Evolutionary conservation across 1,284 basidiomycete genomes (phyloP).

Genomic region (Malassezia globosa): DNA sequence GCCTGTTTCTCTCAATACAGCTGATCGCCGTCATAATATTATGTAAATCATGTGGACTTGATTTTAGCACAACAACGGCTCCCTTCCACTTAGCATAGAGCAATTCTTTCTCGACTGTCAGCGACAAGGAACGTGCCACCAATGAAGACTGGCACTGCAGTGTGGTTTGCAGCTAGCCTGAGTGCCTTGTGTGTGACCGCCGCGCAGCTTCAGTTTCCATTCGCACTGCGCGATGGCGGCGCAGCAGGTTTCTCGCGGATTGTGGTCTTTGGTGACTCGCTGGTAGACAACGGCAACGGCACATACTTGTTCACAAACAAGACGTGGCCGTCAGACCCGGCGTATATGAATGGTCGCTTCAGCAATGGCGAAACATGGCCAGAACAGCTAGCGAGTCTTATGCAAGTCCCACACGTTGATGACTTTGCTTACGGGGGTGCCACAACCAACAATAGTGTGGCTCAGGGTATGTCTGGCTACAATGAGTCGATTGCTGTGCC

Average conservation of each 20-base stretch:
- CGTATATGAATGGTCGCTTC: constrained; percentile 24
- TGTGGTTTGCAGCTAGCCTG: too few relatives aligned
- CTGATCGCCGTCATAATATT: too few relatives aligned
- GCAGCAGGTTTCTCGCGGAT: constrained; percentile 8
- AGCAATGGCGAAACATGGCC: constrained; percentile 22
- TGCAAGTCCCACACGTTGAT: constrained; percentile 8
- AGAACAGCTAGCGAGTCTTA: constrained; percentile 19
- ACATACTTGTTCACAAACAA: constrained; percentile 20
- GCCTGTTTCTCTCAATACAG: too few relatives aligned
- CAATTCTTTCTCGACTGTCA: too few relatives aligned
- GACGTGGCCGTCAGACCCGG: constrained; percentile 23
- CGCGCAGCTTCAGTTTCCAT: too few relatives aligned
- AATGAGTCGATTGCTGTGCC: constrained; percentile 18
- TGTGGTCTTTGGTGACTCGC: constrained; percentile 25
- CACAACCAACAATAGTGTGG: constrained; percentile 20
- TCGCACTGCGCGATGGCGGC: too few relatives aligned
- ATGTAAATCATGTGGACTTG: too few relatives aligned
- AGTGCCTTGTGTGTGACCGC: too few relatives aligned
- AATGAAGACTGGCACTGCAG: too few relatives aligned
- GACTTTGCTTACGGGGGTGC: constrained; percentile 25
- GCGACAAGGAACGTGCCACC: too few relatives aligned
- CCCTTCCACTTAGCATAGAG: too few relatives aligned
- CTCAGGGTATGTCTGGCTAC: constrained; percentile 19
- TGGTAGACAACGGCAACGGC: constrained; percentile 27
- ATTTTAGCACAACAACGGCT: too few relatives aligned